Conservation (phyloP, 192 early-diverging fungal species). For the Coemansia sp. region DNA sequence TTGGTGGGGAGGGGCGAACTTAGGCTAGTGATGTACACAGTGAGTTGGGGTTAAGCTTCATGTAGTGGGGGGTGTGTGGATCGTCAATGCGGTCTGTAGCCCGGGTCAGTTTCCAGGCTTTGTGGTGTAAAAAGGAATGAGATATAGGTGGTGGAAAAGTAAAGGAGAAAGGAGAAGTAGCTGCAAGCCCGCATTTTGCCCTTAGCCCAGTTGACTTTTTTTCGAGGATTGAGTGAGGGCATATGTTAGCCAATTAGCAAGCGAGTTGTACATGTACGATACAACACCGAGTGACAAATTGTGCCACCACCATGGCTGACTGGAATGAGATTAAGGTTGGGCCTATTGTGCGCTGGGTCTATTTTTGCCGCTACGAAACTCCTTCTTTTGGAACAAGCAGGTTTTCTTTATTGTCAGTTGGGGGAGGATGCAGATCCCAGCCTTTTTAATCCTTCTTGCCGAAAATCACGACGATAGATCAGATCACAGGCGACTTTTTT, state of each 20-base stretch:
- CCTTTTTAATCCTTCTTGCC: neutral
- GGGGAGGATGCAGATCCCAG: neutral
- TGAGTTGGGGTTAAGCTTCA: neutral
- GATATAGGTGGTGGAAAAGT: neutral
- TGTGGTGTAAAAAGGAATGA: neutral
- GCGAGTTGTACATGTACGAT: neutral
- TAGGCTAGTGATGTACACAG: neutral
- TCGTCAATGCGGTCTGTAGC: slow-evolving; percentile 11
- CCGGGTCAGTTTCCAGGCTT: neutral
- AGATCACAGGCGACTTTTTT: slow-evolving; percentile 1
- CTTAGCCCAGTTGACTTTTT: neutral
- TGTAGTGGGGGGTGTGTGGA: neutral
- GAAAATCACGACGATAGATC: neutral
- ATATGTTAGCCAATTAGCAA: neutral
- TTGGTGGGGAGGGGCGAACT: neutral
- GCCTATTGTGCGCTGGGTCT: too few species aligned
- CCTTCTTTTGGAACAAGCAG: neutral
- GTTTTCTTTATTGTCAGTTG: neutral
- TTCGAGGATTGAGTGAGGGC: neutral
- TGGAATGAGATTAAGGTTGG: neutral
- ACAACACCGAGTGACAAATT: neutral
- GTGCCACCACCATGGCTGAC: neutral
- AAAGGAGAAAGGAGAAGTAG: neutral
- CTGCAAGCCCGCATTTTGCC: neutral
- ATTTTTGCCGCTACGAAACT: neutral